phyloP scores from a whole-genome alignment of 2,329 filamentous ascomycete species.

The Ceratocystis alfenasii region DNA sequence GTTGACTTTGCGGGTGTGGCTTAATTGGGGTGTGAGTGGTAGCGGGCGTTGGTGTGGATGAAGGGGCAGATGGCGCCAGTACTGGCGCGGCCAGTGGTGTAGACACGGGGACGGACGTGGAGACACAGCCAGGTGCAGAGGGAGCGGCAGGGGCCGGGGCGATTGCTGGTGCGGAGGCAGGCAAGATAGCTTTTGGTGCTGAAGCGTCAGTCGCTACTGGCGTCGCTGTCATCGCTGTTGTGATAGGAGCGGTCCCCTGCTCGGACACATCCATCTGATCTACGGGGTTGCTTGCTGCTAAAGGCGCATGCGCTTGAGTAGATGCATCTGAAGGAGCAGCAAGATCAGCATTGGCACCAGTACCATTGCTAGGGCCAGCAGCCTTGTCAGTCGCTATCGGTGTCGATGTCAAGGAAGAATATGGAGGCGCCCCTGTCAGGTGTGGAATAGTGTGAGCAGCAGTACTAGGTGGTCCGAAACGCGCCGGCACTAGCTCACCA shows the following conservation, averaged over 20 bases:
- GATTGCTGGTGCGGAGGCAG: not conserved
- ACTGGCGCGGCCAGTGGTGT: not conserved
- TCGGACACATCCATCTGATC: not conserved
- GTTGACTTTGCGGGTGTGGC: not conserved
- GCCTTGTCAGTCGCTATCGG: not conserved
- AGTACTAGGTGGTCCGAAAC: slow-evolving; percentile 1
- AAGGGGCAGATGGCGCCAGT: not conserved
- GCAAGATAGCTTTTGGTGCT: not conserved
- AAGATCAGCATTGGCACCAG: not conserved
- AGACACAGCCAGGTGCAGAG: not conserved
- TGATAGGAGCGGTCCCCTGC: not conserved
- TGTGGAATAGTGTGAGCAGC: slow-evolving; percentile 10
- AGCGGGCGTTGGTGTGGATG: not conserved
- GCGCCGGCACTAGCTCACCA: not conserved
- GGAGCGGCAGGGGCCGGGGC: not conserved
- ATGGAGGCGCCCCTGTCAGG: not conserved
- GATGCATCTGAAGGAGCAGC: not conserved
- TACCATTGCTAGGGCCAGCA: not conserved
- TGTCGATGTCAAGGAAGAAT: not conserved
- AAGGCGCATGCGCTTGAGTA: not conserved
- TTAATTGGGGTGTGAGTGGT: not conserved
- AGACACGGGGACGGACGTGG: not conserved
- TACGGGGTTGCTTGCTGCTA: not conserved
- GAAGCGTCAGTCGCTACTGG: not conserved
- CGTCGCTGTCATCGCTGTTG: not conserved